Base-by-base conservation (phyloP, 2,329 filamentous ascomycete species). In the Knufia petricola region DNA sequence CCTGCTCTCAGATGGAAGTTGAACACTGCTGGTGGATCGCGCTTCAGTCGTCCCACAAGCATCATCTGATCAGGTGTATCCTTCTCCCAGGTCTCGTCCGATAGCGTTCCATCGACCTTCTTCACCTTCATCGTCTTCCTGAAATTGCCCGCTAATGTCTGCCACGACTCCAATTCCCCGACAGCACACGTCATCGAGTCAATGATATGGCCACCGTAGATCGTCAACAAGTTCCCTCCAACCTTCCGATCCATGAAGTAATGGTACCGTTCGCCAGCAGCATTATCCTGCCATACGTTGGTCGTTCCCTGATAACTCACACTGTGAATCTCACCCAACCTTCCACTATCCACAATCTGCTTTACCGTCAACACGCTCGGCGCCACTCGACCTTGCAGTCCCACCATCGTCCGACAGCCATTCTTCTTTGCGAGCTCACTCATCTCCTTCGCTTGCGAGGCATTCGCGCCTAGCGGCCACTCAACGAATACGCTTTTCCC, bases 401-500 rank as follows among this genome's bases (percentile, higher is more conserved):
- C 75, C 0, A 80, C 68, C 2, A 77, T 60, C 1, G 67, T 71
- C 26, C 61, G 62, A 2, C 60, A 59, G 1, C 68, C 61, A 4
- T 63, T 63, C 20, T 63, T 45, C 2, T 51, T 56, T 0, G 65
- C 69, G 1, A 66, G 50, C 0, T 58, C 58, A 0, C 63, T 63
- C 48, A 81, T 60, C 37, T 73, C 69, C 13, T 58, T 55, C 0
- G 69, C 73, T 1, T 69, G 62, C 1, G 57, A 49, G 0, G 62
- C 59, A 46, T 73, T 69, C 12, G 71, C 61, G 0, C 73, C 74
- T 0, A 81, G 63, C 4, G 76, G 78, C 75, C 78, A 82, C 62
- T 82, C 78, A 0, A 78, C 67, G 49, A 66, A 82, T 0, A 76
- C 67, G 0, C 63, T 57, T 58, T 80, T 79, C 0, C 76, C 77